phyloP scores from a whole-genome alignment of 2,329 filamentous ascomycete species.

The Botrytis fabae region DNA sequence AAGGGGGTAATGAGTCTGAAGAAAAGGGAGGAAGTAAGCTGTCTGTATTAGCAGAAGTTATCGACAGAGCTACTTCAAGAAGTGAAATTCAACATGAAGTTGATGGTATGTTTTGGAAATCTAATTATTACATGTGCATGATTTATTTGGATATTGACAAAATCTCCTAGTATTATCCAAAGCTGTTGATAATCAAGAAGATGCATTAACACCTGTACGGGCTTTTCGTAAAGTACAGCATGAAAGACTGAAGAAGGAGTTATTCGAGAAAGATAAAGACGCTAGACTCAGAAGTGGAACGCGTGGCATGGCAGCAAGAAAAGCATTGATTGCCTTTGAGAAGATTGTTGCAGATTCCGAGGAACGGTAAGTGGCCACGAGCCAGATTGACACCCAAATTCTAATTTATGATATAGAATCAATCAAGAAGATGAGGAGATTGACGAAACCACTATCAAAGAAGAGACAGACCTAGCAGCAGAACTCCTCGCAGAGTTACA shows the following conservation, averaged over 20 bases:
- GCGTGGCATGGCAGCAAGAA: slow-evolving; percentile 72
- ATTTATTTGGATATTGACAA: neutral
- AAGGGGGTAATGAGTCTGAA: slow-evolving; percentile 32
- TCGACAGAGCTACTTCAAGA: slow-evolving; percentile 59
- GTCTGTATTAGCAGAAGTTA: slow-evolving; percentile 66
- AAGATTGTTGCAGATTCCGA: slow-evolving; percentile 59
- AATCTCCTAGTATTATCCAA: slow-evolving; percentile 53
- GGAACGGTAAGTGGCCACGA: slow-evolving; percentile 35
- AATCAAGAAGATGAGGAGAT: slow-evolving; percentile 58
- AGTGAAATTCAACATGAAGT: slow-evolving; percentile 62
- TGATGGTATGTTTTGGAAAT: slow-evolving; percentile 47
- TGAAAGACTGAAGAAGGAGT: slow-evolving; percentile 59
- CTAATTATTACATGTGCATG: neutral
- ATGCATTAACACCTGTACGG: slow-evolving; percentile 58
- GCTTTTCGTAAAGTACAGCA: slow-evolving; percentile 63
- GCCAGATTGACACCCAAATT: neutral
- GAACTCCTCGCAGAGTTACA: slow-evolving; percentile 71
- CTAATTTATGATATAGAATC: slow-evolving; percentile 37
- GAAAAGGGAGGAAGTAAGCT: slow-evolving; percentile 34
- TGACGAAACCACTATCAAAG: slow-evolving; percentile 54
- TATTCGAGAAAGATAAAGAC: slow-evolving; percentile 72
- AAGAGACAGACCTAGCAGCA: slow-evolving; percentile 67
- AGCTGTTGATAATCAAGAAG: slow-evolving; percentile 55
- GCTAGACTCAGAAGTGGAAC: slow-evolving; percentile 73
- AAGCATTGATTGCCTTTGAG: slow-evolving; percentile 69